phyloP scores from a whole-genome alignment of 1,139 yeast species.

The Zygoascus sp. region DNA sequence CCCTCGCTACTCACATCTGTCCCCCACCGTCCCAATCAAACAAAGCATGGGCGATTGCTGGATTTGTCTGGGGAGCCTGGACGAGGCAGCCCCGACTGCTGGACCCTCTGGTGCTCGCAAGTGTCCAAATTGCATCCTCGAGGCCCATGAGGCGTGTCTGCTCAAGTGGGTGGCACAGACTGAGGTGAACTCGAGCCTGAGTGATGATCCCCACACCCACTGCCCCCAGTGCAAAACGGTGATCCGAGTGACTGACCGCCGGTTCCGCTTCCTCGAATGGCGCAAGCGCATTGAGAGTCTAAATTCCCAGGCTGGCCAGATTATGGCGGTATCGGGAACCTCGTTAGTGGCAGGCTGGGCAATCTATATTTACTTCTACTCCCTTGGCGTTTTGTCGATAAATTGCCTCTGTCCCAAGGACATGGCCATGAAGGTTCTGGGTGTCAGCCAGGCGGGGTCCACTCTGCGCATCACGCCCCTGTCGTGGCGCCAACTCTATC shows the following conservation, averaged over 20 bases:
- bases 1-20: no score
- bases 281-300: slow-evolving; percentile 26
- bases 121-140: slow-evolving; percentile 39
- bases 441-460: slow-evolving; percentile 21
- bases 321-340: slow-evolving; percentile 29
- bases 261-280: slow-evolving; percentile 28
- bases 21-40: no score
- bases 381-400: slow-evolving; percentile 35
- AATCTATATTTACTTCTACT: slow-evolving; percentile 27
- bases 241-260: slow-evolving; percentile 28
- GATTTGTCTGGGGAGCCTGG: slow-evolving; percentile 43
- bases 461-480: slow-evolving; percentile 22
- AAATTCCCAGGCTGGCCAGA: slow-evolving; percentile 22
- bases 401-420: slow-evolving; percentile 36
- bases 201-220: slow-evolving; percentile 20
- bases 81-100: slow-evolving; percentile 36
- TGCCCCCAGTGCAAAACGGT: slow-evolving; percentile 46
- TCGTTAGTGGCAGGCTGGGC: slow-evolving; percentile 26
- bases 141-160: slow-evolving; percentile 44
- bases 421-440: slow-evolving; percentile 29
- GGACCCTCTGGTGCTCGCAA: slow-evolving; percentile 35
- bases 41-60: slow-evolving; percentile 39
- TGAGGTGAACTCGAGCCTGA: slow-evolving; percentile 24
- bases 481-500: slow-evolving; percentile 23
- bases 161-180: slow-evolving; percentile 42